Base-by-base conservation (phyloP, 164 flowering plant genomes). In the Macadamia integrifolia region DNA sequence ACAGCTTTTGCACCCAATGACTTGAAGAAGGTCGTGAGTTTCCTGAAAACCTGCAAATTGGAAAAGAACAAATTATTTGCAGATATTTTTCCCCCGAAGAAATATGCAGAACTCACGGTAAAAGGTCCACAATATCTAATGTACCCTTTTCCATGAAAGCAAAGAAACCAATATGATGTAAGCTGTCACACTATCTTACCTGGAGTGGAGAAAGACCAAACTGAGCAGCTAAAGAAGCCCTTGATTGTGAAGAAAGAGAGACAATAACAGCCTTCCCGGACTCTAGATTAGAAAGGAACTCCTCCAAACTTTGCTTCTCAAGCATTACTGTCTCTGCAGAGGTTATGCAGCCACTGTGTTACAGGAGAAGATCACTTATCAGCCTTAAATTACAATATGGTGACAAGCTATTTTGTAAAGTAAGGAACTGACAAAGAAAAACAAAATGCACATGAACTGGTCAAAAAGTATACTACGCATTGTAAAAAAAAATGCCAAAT, bases 291-390 rank as follows among this genome's bases (percentile, higher is more conserved):
- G 89, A 80, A 60, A 94, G 86, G 72, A 94, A 94, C 75, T 90
- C 98, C 61, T 88, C 96, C 81, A 85, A 76, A 68, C 92, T 92
- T 77, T 92, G 98, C 82, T 92, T 90, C 87, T 94, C 93, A 73
- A 92, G 96, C 98, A 92, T 88, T 53, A 92, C 89, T 0, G 93
- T 88, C 84, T 94, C 97, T 53, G 97, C 98, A 35, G 97, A 90
- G 56, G 99, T 92, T 49, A 92, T 83, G 76, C 99, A 92, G 40
- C 99, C 97, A 83, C 99, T 90, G 84, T 82, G 83, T 43, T 46
- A 46, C 50, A 46, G 7, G 13, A 46, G 50, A 46, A 46, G 1
- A 46, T 46, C 7, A 46, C 50, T 46, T 46, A 46, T 46, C 40
- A 2, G 13, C 50, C 13, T 46, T 46, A 46, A 46, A 46, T 46